Evolutionary conservation across 768 basidiomycete species (phyloP), one percentile per base, ranked within the genome.

Genomic region (Neoboletus magnificus): DNA sequence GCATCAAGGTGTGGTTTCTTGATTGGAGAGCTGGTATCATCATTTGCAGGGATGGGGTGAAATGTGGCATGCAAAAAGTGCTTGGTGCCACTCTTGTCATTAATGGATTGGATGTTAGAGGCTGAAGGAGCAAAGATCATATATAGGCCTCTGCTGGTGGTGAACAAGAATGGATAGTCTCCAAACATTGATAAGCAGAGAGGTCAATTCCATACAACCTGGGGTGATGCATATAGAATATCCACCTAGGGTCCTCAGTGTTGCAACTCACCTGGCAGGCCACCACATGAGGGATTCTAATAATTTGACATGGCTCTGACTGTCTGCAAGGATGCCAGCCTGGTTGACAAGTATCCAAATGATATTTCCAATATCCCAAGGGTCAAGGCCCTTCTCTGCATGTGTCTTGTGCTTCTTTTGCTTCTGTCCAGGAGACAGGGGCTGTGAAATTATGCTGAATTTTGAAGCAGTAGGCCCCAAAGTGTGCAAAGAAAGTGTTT

Each of bases 241-340:
- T 23, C 46, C n/a, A n/a, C 25, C 39, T 13, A 20, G n/a, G n/a
- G 32, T 11, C 16, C 2, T 13, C 35, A 15, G 40, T 7, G 20
- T 4, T n/a, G 23, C 15, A 25, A 70, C 74, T 60, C 62, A 88
- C 88, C 75, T 79, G 29, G 77, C 85, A 20, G 88, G 88, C 88
- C 88, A 90, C 88, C 88, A 90, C 37, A 82, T 68, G 54, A 67
- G 59, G 30, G 50, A 45, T 6, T 61, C 58, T 6, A 55, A 45
- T 3, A 16, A 53, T 10, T 62, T 57, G 36, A 57, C 55, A 16
- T 71, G 70, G 13, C 56, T 67, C 3, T 63, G 66, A 22, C 64
- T 69, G 37, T 74, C 70, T 8, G 68, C 71, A 16, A 78, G 65
- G 12, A 65, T 56, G 16, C 75, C 76, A 6, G 59, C 64, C 18